A percentile compares a stretch with the other conserved stretches of the same genome.
phyloP scores from a whole-genome alignment of 345 rosid genomes.

The Sisymbrium altissimum region DNA sequence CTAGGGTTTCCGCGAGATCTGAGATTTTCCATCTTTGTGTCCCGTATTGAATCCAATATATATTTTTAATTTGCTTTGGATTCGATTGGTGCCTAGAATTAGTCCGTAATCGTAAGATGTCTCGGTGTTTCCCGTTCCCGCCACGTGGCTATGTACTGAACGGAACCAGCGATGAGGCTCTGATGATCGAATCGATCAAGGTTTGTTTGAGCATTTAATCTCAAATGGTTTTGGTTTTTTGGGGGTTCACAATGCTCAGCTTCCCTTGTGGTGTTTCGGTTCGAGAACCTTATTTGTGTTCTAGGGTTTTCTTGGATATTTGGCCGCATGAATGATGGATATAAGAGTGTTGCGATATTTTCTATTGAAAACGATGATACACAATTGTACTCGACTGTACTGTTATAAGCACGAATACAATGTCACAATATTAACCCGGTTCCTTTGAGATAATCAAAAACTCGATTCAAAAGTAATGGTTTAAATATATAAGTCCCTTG shows the following conservation, averaged over 20 bases:
- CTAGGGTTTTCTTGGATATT: background rate
- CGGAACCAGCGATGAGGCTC: conserved; percentile 41
- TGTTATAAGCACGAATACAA: no score
- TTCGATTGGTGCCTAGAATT: background rate
- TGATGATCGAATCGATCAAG: conserved; percentile 58
- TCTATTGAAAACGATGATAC: background rate
- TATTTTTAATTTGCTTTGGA: background rate
- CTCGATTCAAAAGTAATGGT: no score
- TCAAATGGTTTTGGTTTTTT: conserved; percentile 3
- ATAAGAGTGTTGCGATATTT: no score
- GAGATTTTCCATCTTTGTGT: conserved; percentile 21
- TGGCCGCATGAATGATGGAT: background rate
- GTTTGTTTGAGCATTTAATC: conserved; percentile 48
- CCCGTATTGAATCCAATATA: background rate
- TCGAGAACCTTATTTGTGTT: no score
- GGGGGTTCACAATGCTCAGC: conserved; percentile 30
- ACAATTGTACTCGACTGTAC: background rate
- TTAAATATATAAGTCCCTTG: no score
- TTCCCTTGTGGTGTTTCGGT: no score
- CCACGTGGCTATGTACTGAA: conserved; percentile 41
- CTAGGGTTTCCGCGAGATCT: conserved; percentile 36
- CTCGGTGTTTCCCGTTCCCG: conserved; percentile 68
- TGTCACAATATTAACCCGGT: background rate
- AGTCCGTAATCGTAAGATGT: conserved; percentile 36
- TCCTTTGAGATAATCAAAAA: background rate